Percentiles rank a stretch among this genome's conserved stretches.
These are phyloP conservation scores for Suillus alpinus DNA, from an alignment of 768 basidiomycete genomes.

Conservation along the genomic window DNA sequence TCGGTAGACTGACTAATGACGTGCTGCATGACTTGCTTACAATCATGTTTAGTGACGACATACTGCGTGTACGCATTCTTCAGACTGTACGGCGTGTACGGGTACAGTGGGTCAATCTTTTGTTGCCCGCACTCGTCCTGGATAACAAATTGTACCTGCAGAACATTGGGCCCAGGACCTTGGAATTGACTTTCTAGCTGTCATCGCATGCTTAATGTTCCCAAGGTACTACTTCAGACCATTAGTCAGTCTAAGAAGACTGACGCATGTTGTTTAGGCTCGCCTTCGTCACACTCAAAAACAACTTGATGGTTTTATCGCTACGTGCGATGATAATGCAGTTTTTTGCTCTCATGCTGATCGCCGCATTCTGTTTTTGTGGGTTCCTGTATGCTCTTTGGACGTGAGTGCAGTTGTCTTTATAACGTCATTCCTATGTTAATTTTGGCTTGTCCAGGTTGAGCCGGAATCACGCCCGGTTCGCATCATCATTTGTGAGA, in stretches of 20 bases:
- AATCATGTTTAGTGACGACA: slow-evolving; percentile 56
- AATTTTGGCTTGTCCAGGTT: slow-evolving; percentile 38
- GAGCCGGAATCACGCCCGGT: slow-evolving; percentile 60
- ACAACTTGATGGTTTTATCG: slow-evolving; percentile 77
- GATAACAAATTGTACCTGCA: slow-evolving; percentile 23
- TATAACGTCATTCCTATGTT: background rate
- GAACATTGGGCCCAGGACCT: slow-evolving; percentile 63
- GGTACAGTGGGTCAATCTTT: slow-evolving; percentile 46
- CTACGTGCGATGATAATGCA: slow-evolving; percentile 92
- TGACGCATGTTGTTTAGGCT: slow-evolving; percentile 44
- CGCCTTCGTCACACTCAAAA: slow-evolving; percentile 86
- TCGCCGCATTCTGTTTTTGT: slow-evolving; percentile 87
- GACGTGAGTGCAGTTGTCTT: slow-evolving; percentile 59
- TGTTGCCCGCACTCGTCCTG: background rate
- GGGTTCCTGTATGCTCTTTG: slow-evolving; percentile 92
- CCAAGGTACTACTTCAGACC: slow-evolving; percentile 51
- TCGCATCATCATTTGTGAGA: slow-evolving; percentile 16
- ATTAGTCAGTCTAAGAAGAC: background rate
- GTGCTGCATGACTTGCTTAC: background rate
- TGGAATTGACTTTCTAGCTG: slow-evolving; percentile 80
- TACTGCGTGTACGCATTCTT: slow-evolving; percentile 76
- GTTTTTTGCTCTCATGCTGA: slow-evolving; percentile 78
- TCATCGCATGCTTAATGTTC: slow-evolving; percentile 89
- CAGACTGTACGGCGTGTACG: slow-evolving; percentile 74
- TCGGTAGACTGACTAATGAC: slow-evolving; percentile 47